Evolutionary conservation across 805 yeast genomes (phyloP), one percentile per base, ranked within the genome.

Genomic region (Wickerhamomyces alni): DNA sequence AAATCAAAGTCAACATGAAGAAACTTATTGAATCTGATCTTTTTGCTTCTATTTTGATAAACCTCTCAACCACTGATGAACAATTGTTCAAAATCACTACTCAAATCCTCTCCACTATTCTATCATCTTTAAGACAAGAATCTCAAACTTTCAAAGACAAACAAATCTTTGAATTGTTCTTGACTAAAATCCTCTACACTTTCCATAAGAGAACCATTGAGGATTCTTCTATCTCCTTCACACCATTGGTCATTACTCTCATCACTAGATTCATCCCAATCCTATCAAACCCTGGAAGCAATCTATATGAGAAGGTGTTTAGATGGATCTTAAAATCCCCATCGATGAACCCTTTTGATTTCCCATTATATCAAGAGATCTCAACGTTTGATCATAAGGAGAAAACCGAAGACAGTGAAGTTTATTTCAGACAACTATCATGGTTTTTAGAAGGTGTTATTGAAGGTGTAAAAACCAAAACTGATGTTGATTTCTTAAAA

Each of bases 241-340:
- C 78, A 0, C 70, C 80, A 3, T 45, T 82, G 15, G 63, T 80
- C n/a, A 74, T 82, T 61, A 62, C 67, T 15, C 55, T 77, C 39
- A 58, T 80, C 30, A 72, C 87, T 1, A 70, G 74, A 37, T 55
- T 87, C 29, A 62, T 77, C 4, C 73, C 76, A 3, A 65, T 86
- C 2, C 56, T 86, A 42, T 57, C 69, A 6, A 77, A 80, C 44
- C 96, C 97, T 0, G 76, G 80, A 0, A 91, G 86, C 45, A 72
- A 70, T 49, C 57, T 91, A 17, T 85, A 82, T 58, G 96, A 88
- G 46, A 76, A 77, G 47, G 75, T 77, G 0, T 76, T 70, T 50
- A 72, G 81, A 42, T 87, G 79, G 71, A 67, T 88, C 10, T 62
- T 87, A 26, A 63, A 62, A 37, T 55, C 59, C n/a, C 69, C 72